Evolutionary conservation across 306 rosid genomes (phyloP).

Genomic region (Quercus wislizeni): DNA sequence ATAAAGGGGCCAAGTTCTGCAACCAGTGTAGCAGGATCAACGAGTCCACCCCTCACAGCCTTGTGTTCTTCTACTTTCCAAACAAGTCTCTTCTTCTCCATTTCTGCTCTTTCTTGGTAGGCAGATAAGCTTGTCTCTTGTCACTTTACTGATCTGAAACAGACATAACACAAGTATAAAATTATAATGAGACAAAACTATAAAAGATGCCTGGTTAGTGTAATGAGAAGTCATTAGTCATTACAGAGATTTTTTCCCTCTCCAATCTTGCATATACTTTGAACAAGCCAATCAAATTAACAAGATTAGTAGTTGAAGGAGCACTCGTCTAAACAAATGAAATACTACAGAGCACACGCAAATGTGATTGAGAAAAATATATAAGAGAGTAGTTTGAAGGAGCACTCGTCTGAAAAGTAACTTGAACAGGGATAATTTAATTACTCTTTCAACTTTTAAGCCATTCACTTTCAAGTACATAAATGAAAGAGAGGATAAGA

Average conservation of each 20-base stretch:
- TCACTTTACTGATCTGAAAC: conserved; percentile 48
- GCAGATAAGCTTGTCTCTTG: conserved; percentile 65
- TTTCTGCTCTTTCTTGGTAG: conserved; percentile 77
- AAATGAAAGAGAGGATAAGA: no score
- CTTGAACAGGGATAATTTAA: no score
- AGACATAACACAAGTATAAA: background rate
- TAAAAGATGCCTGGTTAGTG: background rate
- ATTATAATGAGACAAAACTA: background rate
- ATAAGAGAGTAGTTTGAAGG: conserved; percentile 5
- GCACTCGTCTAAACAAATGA: conserved; percentile 5
- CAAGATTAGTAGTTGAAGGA: background rate
- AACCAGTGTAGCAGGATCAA: conserved; percentile 54
- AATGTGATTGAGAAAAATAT: background rate
- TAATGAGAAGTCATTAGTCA: conserved; percentile 31
- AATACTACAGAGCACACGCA: background rate
- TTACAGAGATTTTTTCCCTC: conserved; percentile 71
- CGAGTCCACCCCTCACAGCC: conserved; percentile 67
- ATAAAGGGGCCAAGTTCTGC: conserved; percentile 92
- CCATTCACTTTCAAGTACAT: no score
- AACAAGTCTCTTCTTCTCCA: conserved; percentile 72
- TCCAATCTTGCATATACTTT: conserved; percentile 43
- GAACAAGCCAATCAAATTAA: conserved; percentile 24
- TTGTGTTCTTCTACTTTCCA: conserved; percentile 66
- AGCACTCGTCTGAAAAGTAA: no score
- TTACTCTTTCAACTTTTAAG: no score